Percentiles rank a stretch among this genome's conserved stretches.
phyloP scores from a whole-genome alignment of 441 rosid genomes.

The Breynia disticha region DNA sequence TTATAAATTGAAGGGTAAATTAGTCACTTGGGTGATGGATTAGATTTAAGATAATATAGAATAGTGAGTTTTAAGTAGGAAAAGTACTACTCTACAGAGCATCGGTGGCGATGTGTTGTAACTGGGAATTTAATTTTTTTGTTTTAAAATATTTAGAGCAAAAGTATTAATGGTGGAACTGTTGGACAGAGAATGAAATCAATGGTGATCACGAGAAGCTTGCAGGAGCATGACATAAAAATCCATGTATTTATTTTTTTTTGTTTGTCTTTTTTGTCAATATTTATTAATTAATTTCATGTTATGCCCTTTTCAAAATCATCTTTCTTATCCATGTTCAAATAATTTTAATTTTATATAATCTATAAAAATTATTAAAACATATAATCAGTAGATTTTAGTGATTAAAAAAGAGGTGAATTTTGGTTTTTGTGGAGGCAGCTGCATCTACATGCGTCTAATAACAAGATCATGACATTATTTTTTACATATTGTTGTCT shows the following conservation, averaged over 20 bases:
- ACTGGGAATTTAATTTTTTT: neutral
- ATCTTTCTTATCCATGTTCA: too few relatives aligned
- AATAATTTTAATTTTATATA: too few relatives aligned
- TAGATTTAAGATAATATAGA: neutral
- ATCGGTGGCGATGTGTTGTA: constrained; percentile 10
- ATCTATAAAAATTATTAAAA: too few relatives aligned
- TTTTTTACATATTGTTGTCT: neutral
- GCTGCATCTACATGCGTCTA: too few relatives aligned
- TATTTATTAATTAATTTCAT: too few relatives aligned
- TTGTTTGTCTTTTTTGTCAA: constrained; percentile 11
- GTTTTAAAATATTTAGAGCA: neutral
- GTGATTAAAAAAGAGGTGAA: too few relatives aligned
- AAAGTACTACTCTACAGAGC: constrained; percentile 11
- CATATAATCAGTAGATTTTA: too few relatives aligned
- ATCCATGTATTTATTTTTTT: constrained; percentile 6
- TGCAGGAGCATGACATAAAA: constrained; percentile 28
- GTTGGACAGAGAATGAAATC: constrained; percentile 26
- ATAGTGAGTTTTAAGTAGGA: constrained; percentile 11
- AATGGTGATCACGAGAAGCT: constrained; percentile 47
- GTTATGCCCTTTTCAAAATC: too few relatives aligned
- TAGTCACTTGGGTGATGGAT: constrained; percentile 8
- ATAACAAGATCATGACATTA: too few relatives aligned
- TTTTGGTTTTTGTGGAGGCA: too few relatives aligned
- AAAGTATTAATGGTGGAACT: constrained; percentile 17
- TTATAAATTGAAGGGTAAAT: constrained; percentile 1